Conservation (phyloP, 208 protist genomes). For the Leptomonas pyrrhocoris region DNA sequence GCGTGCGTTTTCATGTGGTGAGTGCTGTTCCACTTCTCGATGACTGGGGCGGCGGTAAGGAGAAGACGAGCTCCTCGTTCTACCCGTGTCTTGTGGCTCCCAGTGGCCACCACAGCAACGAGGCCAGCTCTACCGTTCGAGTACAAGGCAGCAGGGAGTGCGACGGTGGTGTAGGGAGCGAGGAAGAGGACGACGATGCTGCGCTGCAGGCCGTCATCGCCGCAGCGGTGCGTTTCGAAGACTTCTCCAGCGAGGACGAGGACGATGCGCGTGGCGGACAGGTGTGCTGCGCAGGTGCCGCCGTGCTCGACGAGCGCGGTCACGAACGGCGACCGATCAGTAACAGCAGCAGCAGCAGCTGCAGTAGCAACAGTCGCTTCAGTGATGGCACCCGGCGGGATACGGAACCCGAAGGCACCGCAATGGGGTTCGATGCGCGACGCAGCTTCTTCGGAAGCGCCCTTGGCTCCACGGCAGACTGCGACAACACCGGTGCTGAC, state of each 20-base stretch:
- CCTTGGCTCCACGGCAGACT: not conserved
- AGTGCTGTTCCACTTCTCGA: too few species aligned
- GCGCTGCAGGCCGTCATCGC: constrained; percentile 19
- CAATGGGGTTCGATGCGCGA: not conserved
- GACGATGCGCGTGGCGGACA: not conserved
- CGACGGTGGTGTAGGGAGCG: not conserved
- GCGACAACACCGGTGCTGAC: not conserved
- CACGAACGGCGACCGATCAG: too few species aligned
- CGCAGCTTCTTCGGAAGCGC: not conserved
- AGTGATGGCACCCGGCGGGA: not conserved
- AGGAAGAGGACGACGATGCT: constrained; percentile 12
- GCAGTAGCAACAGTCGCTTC: not conserved
- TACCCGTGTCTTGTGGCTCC: too few species aligned
- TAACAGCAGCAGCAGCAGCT: not conserved
- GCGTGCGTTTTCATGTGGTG: too few species aligned
- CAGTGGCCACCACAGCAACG: too few species aligned
- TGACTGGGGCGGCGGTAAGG: too few species aligned
- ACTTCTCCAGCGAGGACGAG: constrained; percentile 20
- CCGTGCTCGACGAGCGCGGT: not conserved
- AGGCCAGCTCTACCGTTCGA: too few species aligned
- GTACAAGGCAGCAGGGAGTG: too few species aligned
- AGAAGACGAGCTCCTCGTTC: too few species aligned
- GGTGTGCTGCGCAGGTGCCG: not conserved
- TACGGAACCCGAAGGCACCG: not conserved
- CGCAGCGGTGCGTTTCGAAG: constrained; percentile 19